phyloP scores from a whole-genome alignment of 139 green algal genomes.

The Chlamydomonas incerta region DNA sequence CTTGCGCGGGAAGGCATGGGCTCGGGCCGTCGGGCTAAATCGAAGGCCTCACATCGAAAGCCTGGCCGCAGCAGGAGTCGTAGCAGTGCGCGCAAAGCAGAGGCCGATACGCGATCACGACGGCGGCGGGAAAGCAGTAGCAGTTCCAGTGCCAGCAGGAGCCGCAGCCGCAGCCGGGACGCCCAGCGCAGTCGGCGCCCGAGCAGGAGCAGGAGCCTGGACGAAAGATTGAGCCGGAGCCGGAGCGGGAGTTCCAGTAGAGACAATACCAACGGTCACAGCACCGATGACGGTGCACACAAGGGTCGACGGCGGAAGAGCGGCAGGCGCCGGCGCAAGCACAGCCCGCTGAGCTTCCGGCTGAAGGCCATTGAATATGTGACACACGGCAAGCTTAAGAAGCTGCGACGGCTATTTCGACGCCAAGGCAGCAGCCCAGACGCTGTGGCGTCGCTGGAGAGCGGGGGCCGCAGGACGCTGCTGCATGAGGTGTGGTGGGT shows the following conservation, averaged over 20 bases:
- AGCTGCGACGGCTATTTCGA: conserved; percentile 4
- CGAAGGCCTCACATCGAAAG: too few relatives aligned
- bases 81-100: too few relatives aligned
- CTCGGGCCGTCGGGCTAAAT: too few relatives aligned
- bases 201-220: background rate
- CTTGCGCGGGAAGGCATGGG: too few relatives aligned
- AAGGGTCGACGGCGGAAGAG: background rate
- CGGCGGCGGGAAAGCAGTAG: too few relatives aligned
- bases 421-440: background rate
- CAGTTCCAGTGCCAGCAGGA: background rate
- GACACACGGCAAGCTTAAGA: background rate
- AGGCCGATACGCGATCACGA: too few relatives aligned
- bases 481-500: conserved; percentile 20
- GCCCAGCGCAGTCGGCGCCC: background rate
- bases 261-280: background rate
- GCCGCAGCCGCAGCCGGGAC: background rate
- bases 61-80: too few relatives aligned
- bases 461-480: background rate
- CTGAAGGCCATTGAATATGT: background rate
- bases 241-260: background rate
- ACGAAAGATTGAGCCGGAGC: background rate
- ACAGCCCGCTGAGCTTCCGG: background rate
- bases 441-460: background rate
- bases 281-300: background rate
- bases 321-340: too few relatives aligned